Evolutionary conservation across 108 stramenopile genomes (phyloP), one percentile per base, ranked within the genome.

Genomic region (Pseudonitzschia multiseries): DNA sequence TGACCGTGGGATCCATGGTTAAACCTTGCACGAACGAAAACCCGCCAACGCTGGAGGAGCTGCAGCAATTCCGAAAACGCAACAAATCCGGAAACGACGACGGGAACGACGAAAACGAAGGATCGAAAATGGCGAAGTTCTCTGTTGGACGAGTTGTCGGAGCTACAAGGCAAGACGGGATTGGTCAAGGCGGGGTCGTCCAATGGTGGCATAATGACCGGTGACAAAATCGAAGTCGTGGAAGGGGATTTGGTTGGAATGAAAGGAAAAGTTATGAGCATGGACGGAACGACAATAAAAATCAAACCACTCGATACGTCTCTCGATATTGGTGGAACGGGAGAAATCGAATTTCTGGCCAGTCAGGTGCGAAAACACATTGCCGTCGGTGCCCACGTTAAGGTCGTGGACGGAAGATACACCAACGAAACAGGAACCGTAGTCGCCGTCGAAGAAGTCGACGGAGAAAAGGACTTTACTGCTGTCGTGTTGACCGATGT

Each of bases 401-500:
- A 98, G 79, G 96, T 99, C 20, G 95, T 88, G 42, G 96, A 95
- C 77, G 97, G 99, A 40, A 81, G 92, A 26, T 97, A 96, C 79
- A 85, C 92, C 27, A 97, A 96, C 67, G 96, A 97, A 75, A 99
- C 98, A 21, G 98, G 98, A 72, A 91, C 85, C 51, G 96, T 99
- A 26, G 93, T 96, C 17, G 90, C 89, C 28, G 86, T 97, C 18
- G 93, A 93, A 72, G 67, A 81, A 54, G 56, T 89, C 31, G 93
- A 94, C 41, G 92, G 93, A 8, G 92, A 91, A 54, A 85, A 72
- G 27, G 91, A 96, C 66, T 87, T 79, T 31, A 92, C 90, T 13
- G 95, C 95, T n/a, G 89, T 96, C 63, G 84, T 96, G 40, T 80
- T 96, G 79, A 96, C 95, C 15, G 95, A 96, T 72, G 89, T 92